Conservation (phyloP, 2,329 filamentous ascomycete genomes). For the Aureobasidium sp. region DNA sequence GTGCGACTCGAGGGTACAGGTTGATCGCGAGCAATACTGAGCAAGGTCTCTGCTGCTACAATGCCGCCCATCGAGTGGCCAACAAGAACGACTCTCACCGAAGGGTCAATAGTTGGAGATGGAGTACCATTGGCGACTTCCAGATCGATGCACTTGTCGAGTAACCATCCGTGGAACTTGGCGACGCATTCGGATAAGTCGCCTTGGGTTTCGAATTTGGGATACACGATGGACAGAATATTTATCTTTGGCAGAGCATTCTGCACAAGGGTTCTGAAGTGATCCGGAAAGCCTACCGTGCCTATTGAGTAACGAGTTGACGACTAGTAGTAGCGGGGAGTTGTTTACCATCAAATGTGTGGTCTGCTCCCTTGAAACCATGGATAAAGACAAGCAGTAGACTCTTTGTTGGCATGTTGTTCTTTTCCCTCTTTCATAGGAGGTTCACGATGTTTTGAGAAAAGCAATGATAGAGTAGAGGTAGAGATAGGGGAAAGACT, state of each 20-base stretch:
- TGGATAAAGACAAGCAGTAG: slow-evolving; percentile 77
- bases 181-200: slow-evolving; percentile 63
- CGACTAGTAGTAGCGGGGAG: background rate
- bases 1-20: slow-evolving; percentile 30
- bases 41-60: slow-evolving; percentile 79
- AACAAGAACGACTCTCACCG: slow-evolving; percentile 70
- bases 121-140: slow-evolving; percentile 75
- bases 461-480: background rate
- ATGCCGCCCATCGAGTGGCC: slow-evolving; percentile 91
- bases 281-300: slow-evolving; percentile 51
- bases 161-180: slow-evolving; percentile 72
- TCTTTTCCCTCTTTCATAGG: background rate
- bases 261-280: slow-evolving; percentile 57
- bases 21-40: slow-evolving; percentile 63
- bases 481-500: background rate
- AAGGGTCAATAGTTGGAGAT: slow-evolving; percentile 78
- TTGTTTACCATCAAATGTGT: slow-evolving; percentile 55
- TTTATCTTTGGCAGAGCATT: slow-evolving; percentile 60
- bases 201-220: slow-evolving; percentile 72
- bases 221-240: slow-evolving; percentile 63
- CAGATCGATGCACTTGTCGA: slow-evolving; percentile 87
- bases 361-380: slow-evolving; percentile 78
- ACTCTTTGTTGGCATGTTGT: slow-evolving; percentile 45
- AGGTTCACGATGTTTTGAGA: background rate
- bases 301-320: background rate